A percentile compares a stretch with the other conserved stretches of the same genome.
phyloP scores from a whole-genome alignment of 225 moss, liverwort and hornwort species.

The Sphagnum contortum region DNA sequence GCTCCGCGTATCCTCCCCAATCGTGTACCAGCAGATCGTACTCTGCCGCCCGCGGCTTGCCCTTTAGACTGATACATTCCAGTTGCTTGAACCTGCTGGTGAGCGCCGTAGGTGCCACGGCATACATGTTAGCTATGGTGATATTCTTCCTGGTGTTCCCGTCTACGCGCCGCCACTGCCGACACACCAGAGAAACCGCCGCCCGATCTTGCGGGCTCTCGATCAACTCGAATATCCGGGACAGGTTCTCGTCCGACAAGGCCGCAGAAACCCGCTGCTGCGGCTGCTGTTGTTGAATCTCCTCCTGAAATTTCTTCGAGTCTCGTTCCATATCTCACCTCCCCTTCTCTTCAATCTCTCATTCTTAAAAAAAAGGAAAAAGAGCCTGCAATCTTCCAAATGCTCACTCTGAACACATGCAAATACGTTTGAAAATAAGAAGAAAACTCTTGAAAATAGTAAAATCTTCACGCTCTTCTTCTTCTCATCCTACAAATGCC shows the following conservation, averaged over 20 bases:
- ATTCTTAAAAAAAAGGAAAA: too few species aligned
- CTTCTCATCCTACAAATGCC: too few species aligned
- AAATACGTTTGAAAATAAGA: too few species aligned
- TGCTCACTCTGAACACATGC: too few species aligned
- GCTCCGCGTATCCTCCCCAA: conserved; percentile 42
- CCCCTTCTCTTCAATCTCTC: too few species aligned
- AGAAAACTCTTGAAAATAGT: too few species aligned
- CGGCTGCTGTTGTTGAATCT: not conserved
- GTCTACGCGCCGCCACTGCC: conserved; percentile 80
- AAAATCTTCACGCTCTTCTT: too few species aligned
- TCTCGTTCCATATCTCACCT: too few species aligned
- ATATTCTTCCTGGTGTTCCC: conserved; percentile 66
- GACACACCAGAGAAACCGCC: conserved; percentile 67
- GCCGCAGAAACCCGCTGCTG: conserved; percentile 1
- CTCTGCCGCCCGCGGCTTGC: conserved; percentile 44
- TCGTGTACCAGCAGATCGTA: conserved; percentile 21
- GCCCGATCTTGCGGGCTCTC: conserved; percentile 57
- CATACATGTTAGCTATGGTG: conserved; percentile 62
- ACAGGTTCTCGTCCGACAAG: conserved; percentile 60
- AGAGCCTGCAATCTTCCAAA: too few species aligned
- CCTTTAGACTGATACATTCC: conserved; percentile 29
- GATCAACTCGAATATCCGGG: conserved; percentile 48
- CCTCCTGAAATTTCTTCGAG: too few species aligned
- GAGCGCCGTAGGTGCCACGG: conserved; percentile 37
- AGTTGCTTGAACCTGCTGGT: conserved; percentile 50